phyloP scores from a whole-genome alignment of 139 green algal genomes.

The Closterium sp. region DNA sequence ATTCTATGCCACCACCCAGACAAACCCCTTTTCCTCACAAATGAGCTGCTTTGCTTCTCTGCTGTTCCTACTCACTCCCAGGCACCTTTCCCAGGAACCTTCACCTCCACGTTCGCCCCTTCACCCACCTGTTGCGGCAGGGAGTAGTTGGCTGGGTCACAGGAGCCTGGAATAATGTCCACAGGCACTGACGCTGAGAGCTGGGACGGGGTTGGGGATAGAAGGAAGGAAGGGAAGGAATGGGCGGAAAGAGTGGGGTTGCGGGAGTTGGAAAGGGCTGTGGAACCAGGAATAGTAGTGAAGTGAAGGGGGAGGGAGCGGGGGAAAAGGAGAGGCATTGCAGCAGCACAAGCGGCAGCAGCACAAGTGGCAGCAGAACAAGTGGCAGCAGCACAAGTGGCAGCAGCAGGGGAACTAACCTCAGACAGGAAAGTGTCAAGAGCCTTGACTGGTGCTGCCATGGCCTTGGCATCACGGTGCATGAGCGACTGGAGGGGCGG shows the following conservation, averaged over 20 bases:
- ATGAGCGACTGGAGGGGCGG: neutral
- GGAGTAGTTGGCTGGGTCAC: slow-evolving; percentile 85
- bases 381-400: neutral
- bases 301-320: too few species aligned
- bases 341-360: neutral
- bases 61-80: too few species aligned
- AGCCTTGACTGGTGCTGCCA: neutral
- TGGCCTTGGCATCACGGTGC: neutral
- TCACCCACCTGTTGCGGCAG: slow-evolving; percentile 87
- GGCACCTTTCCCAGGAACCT: too few species aligned
- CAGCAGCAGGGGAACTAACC: neutral
- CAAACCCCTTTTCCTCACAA: too few species aligned
- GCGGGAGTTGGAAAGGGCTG: too few species aligned
- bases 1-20: too few species aligned
- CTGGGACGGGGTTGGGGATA: neutral
- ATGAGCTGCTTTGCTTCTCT: too few species aligned
- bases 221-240: neutral
- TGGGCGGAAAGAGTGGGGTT: neutral
- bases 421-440: neutral
- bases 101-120: neutral
- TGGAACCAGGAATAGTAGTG: too few species aligned
- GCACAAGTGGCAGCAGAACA: neutral
- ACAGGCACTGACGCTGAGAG: slow-evolving; percentile 67
- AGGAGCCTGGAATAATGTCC: slow-evolving; percentile 91
- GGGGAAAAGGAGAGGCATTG: too few species aligned